Evolutionary conservation across 352 stramenopile genomes (phyloP).

Genomic region (Phytophthora europaea): DNA sequence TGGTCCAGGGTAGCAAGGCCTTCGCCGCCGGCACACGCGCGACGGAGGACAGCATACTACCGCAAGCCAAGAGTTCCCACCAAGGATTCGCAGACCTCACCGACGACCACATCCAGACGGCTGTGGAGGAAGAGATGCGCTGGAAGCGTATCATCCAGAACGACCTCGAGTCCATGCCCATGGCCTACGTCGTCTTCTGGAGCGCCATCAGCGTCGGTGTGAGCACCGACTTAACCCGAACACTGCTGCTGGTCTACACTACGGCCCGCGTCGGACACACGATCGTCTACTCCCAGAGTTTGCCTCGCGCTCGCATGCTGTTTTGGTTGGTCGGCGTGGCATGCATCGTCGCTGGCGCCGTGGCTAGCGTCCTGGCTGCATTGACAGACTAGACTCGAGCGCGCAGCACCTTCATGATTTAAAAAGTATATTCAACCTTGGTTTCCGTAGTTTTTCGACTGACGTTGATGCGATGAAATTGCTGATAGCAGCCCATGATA

Average conservation of each 20-base stretch:
- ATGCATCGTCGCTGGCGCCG: slow-evolving; percentile 34
- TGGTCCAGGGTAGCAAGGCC: slow-evolving; percentile 54
- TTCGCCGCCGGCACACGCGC: slow-evolving; percentile 59
- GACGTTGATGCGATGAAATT: too few species aligned
- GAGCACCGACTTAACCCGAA: slow-evolving; percentile 39
- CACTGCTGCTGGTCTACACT: slow-evolving; percentile 53
- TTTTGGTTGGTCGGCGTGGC: slow-evolving; percentile 38
- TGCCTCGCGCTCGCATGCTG: slow-evolving; percentile 37
- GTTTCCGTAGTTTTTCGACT: too few species aligned
- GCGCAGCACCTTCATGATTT: slow-evolving; percentile 11
- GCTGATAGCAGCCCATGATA: too few species aligned
- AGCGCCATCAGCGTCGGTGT: slow-evolving; percentile 49
- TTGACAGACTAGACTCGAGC: not conserved
- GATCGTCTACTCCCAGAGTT: slow-evolving; percentile 47
- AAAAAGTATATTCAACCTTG: slow-evolving; percentile 8
- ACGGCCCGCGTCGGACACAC: slow-evolving; percentile 53
- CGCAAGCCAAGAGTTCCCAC: slow-evolving; percentile 28
- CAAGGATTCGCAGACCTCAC: slow-evolving; percentile 37
- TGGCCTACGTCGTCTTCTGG: slow-evolving; percentile 60
- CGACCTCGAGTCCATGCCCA: slow-evolving; percentile 70
- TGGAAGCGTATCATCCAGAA: slow-evolving; percentile 72
- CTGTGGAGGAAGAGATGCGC: slow-evolving; percentile 45
- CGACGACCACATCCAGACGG: slow-evolving; percentile 33
- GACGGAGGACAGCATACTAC: slow-evolving; percentile 55
- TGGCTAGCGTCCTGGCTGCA: slow-evolving; percentile 21